Conservation (phyloP, 73 alveolate genomes). For the Urostyla sp. region DNA sequence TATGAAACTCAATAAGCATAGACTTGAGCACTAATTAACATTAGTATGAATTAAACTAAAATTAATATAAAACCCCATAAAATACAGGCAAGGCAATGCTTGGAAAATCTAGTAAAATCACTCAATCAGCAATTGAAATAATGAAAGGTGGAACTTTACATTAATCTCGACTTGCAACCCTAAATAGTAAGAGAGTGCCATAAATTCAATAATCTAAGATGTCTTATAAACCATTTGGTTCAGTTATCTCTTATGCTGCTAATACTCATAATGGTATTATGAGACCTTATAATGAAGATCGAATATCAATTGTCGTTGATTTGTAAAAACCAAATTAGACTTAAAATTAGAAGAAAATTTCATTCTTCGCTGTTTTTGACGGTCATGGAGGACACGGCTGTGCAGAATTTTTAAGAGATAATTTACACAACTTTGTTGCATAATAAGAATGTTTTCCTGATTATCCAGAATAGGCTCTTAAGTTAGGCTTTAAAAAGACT, state of each 20-base stretch:
- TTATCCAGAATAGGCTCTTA: constrained; percentile 33
- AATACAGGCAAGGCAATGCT: too few relatives aligned
- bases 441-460: constrained; percentile 29
- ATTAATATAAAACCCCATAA: too few relatives aligned
- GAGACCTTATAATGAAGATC: constrained; percentile 82
- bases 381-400: constrained; percentile 86
- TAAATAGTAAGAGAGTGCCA: background rate
- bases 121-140: too few relatives aligned
- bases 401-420: constrained; percentile 69
- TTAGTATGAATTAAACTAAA: too few relatives aligned
- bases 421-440: constrained; percentile 63
- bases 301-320: constrained; percentile 79
- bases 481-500: constrained; percentile 36
- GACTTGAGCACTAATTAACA: too few relatives aligned
- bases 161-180: too few relatives aligned
- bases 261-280: constrained; percentile 76
- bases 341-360: constrained; percentile 62
- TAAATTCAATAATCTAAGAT: constrained; percentile 27
- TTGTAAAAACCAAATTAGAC: constrained; percentile 63
- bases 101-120: too few relatives aligned
- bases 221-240: constrained; percentile 37
- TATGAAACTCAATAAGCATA: too few relatives aligned
- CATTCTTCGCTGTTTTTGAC: constrained; percentile 84
- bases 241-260: constrained; percentile 40
- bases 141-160: too few relatives aligned